Percentiles rank a stretch among this genome's conserved stretches.
These are phyloP conservation scores for Pythium volutum DNA, from an alignment of 352 stramenopile species.

Conservation along the genomic window DNA sequence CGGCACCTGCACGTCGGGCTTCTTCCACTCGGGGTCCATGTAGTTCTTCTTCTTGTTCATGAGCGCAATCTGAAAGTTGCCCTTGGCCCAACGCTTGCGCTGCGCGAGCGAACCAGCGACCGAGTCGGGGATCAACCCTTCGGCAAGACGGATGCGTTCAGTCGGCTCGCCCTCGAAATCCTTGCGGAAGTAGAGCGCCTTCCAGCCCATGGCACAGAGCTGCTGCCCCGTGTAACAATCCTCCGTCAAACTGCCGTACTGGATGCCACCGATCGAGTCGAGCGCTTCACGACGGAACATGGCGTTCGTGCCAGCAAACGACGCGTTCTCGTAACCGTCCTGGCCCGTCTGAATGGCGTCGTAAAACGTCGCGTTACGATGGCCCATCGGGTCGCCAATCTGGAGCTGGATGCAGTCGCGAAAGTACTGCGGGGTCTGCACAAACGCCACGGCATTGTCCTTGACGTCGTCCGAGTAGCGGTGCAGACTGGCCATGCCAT, in stretches of 20 bases:
- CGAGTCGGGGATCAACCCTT: slow-evolving; percentile 42
- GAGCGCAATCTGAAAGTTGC: slow-evolving; percentile 44
- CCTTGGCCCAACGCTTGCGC: slow-evolving; percentile 35
- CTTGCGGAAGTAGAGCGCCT: slow-evolving; percentile 47
- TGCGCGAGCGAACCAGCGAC: slow-evolving; percentile 36
- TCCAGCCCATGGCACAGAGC: slow-evolving; percentile 41
- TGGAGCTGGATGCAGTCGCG: slow-evolving; percentile 39
- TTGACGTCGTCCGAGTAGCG: slow-evolving; percentile 39
- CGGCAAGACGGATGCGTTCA: slow-evolving; percentile 41
- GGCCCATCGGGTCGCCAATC: slow-evolving; percentile 43
- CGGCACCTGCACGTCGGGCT: slow-evolving; percentile 25
- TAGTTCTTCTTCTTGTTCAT: slow-evolving; percentile 50
- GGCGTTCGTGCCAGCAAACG: slow-evolving; percentile 49
- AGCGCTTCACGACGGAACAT: slow-evolving; percentile 51
- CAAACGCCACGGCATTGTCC: slow-evolving; percentile 43
- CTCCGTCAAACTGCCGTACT: slow-evolving; percentile 51
- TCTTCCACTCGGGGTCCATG: slow-evolving; percentile 40
- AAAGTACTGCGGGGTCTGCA: slow-evolving; percentile 51
- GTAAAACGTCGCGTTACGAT: slow-evolving; percentile 47
- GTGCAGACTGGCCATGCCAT: slow-evolving; percentile 24
- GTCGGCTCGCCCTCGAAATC: slow-evolving; percentile 44
- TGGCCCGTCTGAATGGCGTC: slow-evolving; percentile 46
- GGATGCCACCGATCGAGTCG: slow-evolving; percentile 47
- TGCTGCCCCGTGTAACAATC: slow-evolving; percentile 46
- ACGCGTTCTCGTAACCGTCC: slow-evolving; percentile 43